A percentile compares a stretch with the other conserved stretches of the same genome.
phyloP scores from a whole-genome alignment of 371 early-diverging fungal genomes.

The Syncephalastrum monosporum region DNA sequence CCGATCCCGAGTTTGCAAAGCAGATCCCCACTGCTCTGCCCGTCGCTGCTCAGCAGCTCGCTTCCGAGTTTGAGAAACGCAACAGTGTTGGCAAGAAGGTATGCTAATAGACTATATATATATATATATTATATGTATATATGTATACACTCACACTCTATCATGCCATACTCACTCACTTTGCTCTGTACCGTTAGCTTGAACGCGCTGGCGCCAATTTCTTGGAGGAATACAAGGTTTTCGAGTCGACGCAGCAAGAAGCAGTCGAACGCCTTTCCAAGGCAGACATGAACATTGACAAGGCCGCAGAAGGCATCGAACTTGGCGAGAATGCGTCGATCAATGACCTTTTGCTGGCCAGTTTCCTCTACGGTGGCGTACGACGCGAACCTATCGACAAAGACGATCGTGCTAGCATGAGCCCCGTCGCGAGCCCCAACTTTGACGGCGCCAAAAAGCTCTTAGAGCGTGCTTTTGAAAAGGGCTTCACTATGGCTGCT shows the following conservation, averaged over 20 bases:
- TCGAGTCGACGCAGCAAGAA: slow-evolving; percentile 54
- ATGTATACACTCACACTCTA: neutral
- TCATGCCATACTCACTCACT: neutral
- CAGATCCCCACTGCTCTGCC: slow-evolving; percentile 59
- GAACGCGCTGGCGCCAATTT: slow-evolving; percentile 49
- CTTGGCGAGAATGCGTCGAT: slow-evolving; percentile 26
- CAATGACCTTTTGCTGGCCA: slow-evolving; percentile 52
- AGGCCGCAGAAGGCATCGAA: slow-evolving; percentile 46
- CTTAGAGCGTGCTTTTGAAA: slow-evolving; percentile 53
- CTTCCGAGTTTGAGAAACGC: slow-evolving; percentile 53
- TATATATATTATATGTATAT: no score
- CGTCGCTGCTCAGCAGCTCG: slow-evolving; percentile 53
- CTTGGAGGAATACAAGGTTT: slow-evolving; percentile 44
- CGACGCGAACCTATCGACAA: slow-evolving; percentile 41
- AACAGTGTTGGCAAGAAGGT: slow-evolving; percentile 58
- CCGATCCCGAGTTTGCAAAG: slow-evolving; percentile 58
- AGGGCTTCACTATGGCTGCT: slow-evolving; percentile 58
- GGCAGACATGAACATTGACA: slow-evolving; percentile 53
- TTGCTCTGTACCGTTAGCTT: slow-evolving; percentile 21
- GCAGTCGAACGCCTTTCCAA: slow-evolving; percentile 50
- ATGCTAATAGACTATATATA: neutral
- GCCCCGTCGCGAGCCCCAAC: slow-evolving; percentile 56
- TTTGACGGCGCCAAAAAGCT: slow-evolving; percentile 55
- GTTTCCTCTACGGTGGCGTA: slow-evolving; percentile 56
- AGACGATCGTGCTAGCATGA: slow-evolving; percentile 42